phyloP scores from a whole-genome alignment of 176 grass and related monocot genomes.

The Metroxylon sagu region DNA sequence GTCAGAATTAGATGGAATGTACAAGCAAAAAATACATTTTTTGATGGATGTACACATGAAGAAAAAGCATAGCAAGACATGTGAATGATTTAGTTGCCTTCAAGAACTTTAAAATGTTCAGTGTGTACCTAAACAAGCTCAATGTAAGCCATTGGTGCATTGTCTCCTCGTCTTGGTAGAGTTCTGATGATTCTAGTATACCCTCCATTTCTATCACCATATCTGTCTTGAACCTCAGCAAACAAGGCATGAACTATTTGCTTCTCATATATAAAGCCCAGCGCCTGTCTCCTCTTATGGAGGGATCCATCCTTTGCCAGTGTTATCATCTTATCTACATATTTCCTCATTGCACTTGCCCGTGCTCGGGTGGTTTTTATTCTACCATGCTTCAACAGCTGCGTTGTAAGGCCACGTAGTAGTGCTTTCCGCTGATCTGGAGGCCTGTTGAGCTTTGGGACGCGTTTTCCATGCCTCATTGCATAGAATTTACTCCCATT shows the following conservation, averaged over 20 bases:
- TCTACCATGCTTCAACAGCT: constrained; percentile 72
- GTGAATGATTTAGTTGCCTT: too few relatives aligned
- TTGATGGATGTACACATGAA: too few relatives aligned
- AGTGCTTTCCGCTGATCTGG: constrained; percentile 79
- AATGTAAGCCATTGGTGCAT: constrained; percentile 92
- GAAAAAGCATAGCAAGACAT: too few relatives aligned
- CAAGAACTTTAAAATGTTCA: too few relatives aligned
- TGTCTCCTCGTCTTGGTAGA: constrained; percentile 72
- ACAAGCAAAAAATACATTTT: too few relatives aligned
- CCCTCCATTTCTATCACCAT: constrained; percentile 71
- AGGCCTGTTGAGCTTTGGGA: constrained; percentile 71
- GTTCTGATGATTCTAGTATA: constrained; percentile 89
- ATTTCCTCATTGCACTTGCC: constrained; percentile 85
- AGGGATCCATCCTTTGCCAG: constrained; percentile 82
- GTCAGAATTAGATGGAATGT: too few relatives aligned
- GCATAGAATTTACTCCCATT: constrained; percentile 60
- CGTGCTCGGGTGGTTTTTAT: constrained; percentile 85
- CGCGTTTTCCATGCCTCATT: constrained; percentile 70
- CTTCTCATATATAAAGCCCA: constrained; percentile 88
- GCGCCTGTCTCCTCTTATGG: constrained; percentile 90
- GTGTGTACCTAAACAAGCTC: constrained; percentile 66
- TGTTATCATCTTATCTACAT: constrained; percentile 82
- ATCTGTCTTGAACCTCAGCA: constrained; percentile 68
- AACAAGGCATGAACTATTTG: constrained; percentile 80
- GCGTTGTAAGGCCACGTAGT: constrained; percentile 67